Base-by-base conservation (phyloP, 2,329 filamentous ascomycete genomes). In the Lomentospora prolificans region DNA sequence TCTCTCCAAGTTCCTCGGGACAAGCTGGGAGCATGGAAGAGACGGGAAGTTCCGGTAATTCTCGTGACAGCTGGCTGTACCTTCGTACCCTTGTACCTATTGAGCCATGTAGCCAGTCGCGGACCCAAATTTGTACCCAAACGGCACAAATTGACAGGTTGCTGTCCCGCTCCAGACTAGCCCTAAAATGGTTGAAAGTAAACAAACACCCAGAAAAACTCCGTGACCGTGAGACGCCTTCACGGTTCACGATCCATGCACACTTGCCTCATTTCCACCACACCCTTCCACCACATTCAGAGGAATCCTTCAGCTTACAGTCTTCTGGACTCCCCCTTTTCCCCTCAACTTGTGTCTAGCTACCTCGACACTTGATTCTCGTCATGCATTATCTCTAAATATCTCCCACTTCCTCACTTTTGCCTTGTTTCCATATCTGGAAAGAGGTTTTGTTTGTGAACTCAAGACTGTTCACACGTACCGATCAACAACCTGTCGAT, bases 181-280 rank as follows among this genome's bases (percentile, higher is more conserved):
- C 33, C 51, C 51, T 12, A 51, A 33, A 50, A n/a, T 27, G 41
- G 56, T 36, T 9, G 30, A 27, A 57, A 57, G 56, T 57, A 57
- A 57, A 57, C 56, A 57, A 57, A 57, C 56, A 57, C 31, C 9
- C 22, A 5, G n/a, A 51, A 51, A 28, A 51, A 30, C 48, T n/a
- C 48, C n/a, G 24, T 17, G 36, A 6, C 12, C 24, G 22, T 28
- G 22, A 51, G n/a, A 31, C 48, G 48, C 48, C 17, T 31, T 14
- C 48, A 51, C 48, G 30, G 27, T 55, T 55, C 41, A 55, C 52
- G 33, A 5, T 44, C 36, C 33, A 54, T 31, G 30, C 28, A 44
- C 33, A 30, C 12, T 30, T 44, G 4, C 33, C 44, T 19, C 44
- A 48, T 9, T 10, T 1, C 44, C 44, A 22, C 12, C 12, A 19